These are phyloP conservation scores for Achaetomiella virescens DNA, from an alignment of 495 filamentous ascomycete genomes.

Conservation along the genomic window DNA sequence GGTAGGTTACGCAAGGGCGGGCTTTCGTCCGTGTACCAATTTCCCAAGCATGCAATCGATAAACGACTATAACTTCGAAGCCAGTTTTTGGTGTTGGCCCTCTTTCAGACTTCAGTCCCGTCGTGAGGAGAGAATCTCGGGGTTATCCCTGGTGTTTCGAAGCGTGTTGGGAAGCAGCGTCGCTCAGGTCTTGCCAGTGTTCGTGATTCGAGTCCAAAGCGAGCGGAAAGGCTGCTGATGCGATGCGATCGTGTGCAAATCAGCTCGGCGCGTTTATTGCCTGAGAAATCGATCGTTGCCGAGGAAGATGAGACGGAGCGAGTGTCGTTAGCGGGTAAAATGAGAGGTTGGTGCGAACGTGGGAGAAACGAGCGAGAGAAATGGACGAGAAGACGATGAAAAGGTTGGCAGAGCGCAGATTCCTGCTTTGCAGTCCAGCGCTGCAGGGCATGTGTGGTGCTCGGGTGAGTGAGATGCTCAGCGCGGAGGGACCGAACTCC, in stretches of 20 bases:
- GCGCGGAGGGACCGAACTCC: neutral
- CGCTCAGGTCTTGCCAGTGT: neutral
- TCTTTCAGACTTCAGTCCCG: neutral
- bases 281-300: neutral
- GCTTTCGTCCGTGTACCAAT: neutral
- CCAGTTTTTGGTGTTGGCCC: neutral
- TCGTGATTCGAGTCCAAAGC: constrained; percentile 4
- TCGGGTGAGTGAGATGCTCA: constrained; percentile 6
- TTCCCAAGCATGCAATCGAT: neutral
- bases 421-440: neutral
- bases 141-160: neutral
- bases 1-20: neutral
- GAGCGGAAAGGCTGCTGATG: constrained; percentile 1
- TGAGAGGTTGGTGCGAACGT: neutral
- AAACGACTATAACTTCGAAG: neutral
- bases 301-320: neutral
- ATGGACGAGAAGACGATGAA: neutral
- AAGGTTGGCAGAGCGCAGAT: neutral
- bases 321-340: neutral
- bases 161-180: neutral
- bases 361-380: neutral
- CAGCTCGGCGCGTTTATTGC: neutral
- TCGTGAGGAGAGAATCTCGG: neutral
- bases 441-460: neutral
- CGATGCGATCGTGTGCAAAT: neutral